Percentiles rank a stretch among this genome's conserved stretches.
Evolutionary conservation across 148 eudicot species (phyloP).

Genomic region (Polygonum maritimum): DNA sequence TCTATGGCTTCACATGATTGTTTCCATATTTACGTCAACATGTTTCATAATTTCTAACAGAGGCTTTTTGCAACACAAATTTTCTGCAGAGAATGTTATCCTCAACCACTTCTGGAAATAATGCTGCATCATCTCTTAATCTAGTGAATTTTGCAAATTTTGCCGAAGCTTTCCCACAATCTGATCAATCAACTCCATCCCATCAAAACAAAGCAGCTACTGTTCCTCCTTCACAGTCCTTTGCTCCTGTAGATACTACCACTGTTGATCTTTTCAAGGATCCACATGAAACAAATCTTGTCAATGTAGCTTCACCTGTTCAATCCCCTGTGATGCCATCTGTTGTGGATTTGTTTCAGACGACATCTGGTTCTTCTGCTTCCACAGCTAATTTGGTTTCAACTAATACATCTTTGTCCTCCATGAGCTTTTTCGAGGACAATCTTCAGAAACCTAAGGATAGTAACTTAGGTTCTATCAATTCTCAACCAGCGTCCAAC

Average conservation of each 20-base stretch:
- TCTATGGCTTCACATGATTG: background rate
- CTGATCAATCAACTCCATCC: constrained; percentile 24
- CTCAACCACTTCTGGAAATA: constrained; percentile 54
- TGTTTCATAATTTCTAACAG: background rate
- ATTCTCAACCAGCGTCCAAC: constrained; percentile 4
- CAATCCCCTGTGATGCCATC: constrained; percentile 32
- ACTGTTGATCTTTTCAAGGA: constrained; percentile 46
- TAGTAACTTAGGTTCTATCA: background rate
- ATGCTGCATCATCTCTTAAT: constrained; percentile 41
- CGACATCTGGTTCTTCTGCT: constrained; percentile 30
- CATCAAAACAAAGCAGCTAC: constrained; percentile 23
- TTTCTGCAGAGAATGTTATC: constrained; percentile 58
- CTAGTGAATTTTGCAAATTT: constrained; percentile 30
- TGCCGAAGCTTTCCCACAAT: constrained; percentile 25
- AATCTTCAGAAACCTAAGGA: background rate
- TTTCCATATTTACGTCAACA: background rate
- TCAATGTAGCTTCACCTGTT: constrained; percentile 22
- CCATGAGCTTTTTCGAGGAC: background rate
- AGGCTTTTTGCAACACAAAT: background rate
- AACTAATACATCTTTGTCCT: background rate
- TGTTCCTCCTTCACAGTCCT: constrained; percentile 32
- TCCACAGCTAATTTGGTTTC: constrained; percentile 1
- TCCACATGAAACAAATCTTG: constrained; percentile 27
- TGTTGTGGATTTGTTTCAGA: constrained; percentile 34
- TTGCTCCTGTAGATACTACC: constrained; percentile 30